Conservation (phyloP, 2,329 filamentous ascomycete species). For the Cladosporium sp. region DNA sequence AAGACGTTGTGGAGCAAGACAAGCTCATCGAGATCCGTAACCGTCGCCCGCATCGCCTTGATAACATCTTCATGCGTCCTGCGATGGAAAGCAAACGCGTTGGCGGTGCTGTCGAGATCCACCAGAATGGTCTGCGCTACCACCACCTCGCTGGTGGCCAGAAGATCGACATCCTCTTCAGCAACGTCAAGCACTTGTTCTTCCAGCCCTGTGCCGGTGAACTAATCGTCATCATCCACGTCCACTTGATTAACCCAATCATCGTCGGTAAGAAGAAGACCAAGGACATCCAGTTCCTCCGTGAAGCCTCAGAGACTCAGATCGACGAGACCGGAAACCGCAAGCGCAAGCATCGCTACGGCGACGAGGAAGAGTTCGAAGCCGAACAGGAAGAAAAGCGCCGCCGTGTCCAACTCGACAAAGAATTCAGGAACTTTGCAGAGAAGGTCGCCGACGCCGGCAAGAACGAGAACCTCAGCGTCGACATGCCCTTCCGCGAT, state of each 20-base stretch:
- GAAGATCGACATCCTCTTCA: constrained; percentile 90
- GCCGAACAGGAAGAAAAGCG: constrained; percentile 95
- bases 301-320: constrained; percentile 96
- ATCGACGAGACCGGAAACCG: constrained; percentile 98
- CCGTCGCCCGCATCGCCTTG: constrained; percentile 81
- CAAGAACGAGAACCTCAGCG: constrained; percentile 82
- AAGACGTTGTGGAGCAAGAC: constrained; percentile 97
- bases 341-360: constrained; percentile 95
- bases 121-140: constrained; percentile 98
- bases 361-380: constrained; percentile 97
- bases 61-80: constrained; percentile 92
- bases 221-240: constrained; percentile 94
- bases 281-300: constrained; percentile 96
- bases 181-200: constrained; percentile 97
- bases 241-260: constrained; percentile 96
- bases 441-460: constrained; percentile 97
- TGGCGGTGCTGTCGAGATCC: constrained; percentile 91
- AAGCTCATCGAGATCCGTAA: constrained; percentile 94
- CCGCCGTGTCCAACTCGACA: constrained; percentile 84
- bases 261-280: constrained; percentile 99
- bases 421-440: constrained; percentile 91
- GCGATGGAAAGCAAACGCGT: constrained; percentile 96
- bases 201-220: constrained; percentile 97
- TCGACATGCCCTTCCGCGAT: constrained; percentile 95
- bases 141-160: constrained; percentile 75